Base-by-base conservation (phyloP, 2,329 filamentous ascomycete species). In the Penicillium sp. region DNA sequence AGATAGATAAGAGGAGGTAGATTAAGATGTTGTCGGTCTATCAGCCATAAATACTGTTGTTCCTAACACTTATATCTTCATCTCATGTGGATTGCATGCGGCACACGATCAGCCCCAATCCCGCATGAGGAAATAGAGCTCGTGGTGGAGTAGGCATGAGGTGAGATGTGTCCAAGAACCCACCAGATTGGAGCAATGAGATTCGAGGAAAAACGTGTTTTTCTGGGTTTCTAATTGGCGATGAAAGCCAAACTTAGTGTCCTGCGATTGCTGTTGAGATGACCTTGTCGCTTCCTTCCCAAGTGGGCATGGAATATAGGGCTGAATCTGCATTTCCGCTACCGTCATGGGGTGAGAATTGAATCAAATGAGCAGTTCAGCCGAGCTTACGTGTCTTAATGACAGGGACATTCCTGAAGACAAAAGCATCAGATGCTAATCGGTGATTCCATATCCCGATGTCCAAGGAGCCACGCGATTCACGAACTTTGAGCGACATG, bases 41-140 rank as follows among this genome's bases (percentile, higher is more conserved):
- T 2, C n/a, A 10, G 8, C 3, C 7, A 35, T 27, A 6, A 6
- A 3, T 1, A 38, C 14, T 41, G 19, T 27, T 13, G 23, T 11
- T 26, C 1, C 13, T 26, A 29, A 11, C 14, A 29, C 53, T 59
- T 63, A 64, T 64, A 59, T 9, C 5, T 46, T 11, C n/a, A 29
- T 35, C 9, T 40, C n/a, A 19, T 14, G 2, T 16, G 26, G 23
- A 23, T 60, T 45, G 62, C 61, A 64, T 62, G 53, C 61, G 51
- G 61, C 35, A 19, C 35, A n/a, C 34, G 9, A 49, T 34, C 13
- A 3, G 34, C 26, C 16, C 18, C 6, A 11, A 41, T 41, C 23
- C 59, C 61, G 62, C 58, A 65, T 64, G 54, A 32, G 62, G 62
- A 60, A 61, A 53, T 18, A 10, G 41, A 47, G 40, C 55, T 53